Evolutionary conservation across 2,329 filamentous ascomycete species (phyloP), one percentile per base, ranked within the genome.

Genomic region (Pseudocercospora musae): DNA sequence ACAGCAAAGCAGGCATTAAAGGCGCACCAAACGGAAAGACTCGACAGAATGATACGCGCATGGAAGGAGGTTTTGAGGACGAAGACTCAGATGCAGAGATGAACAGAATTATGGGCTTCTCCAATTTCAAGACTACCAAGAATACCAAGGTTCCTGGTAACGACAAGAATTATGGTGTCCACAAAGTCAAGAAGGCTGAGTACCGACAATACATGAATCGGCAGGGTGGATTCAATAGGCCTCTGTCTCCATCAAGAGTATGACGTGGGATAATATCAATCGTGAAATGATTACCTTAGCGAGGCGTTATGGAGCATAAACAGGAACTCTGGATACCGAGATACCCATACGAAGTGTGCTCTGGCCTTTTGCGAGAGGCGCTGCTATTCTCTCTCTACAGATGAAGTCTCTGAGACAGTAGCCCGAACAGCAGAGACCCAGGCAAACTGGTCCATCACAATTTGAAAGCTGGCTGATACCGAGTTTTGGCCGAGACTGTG

Each of bases 191-290:
- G 86, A 93, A 92, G 85, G 90, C 89, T 13, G 86, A 96, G 81
- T 98, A 97, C 74, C 85, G 95, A 70, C 95, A 99, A 84, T 99
- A 99, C 78, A 99, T 99, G 87, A 95, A 95, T 73, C 85, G 90
- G 60, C 82, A 87, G 57, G 90, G 90, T 60, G 90, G 90, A 5
- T 95, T 95, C 80, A 95, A 94, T 75, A 79, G 90, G 70, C 90
- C 90, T 27, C 63, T 69, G 50, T 63, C 62, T 42, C 64, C 66
- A 15, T 61, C 58, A 21, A 59, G 61, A 52, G 58, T 59, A 20
- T 68, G 60, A 64, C 31, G 52, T n/a, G 20, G 44, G 20, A 25
- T 4, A 25, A n/a, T 40, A 40, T 40, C 37, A 40, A 18, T 40
- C 7, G 6, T 40, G 37, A 15, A 40, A 18, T 40, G 1, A 18